Evolutionary conservation across 202 grass and related monocot species (phyloP).

Genomic region (Dendrocalamus latiflorus): DNA sequence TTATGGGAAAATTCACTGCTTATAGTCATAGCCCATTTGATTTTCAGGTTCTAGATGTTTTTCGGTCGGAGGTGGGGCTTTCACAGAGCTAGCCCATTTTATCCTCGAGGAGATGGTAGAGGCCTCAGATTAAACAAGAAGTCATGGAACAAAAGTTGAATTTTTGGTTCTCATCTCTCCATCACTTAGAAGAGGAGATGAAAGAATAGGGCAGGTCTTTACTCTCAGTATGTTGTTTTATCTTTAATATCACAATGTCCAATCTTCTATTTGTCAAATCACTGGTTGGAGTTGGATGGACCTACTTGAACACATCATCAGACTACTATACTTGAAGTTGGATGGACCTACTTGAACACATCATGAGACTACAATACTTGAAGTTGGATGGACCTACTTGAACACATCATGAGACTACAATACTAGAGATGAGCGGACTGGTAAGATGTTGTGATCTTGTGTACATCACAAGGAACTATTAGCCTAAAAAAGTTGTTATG

Average conservation of each 20-base stretch:
- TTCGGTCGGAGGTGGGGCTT: slow-evolving; percentile 49
- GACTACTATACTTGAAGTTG: too few species aligned
- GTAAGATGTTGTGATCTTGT: background rate
- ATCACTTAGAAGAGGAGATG: background rate
- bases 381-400: too few species aligned
- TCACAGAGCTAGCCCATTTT: slow-evolving; percentile 91
- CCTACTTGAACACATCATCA: too few species aligned
- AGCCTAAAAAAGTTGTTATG: background rate
- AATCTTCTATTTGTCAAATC: slow-evolving; percentile 98
- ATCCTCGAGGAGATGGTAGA: slow-evolving; percentile 67
- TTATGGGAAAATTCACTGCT: background rate
- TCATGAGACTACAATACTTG: too few species aligned
- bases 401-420: slow-evolving; percentile 35
- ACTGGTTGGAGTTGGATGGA: too few species aligned
- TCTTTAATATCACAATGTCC: slow-evolving; percentile 47
- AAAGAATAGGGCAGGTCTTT: background rate
- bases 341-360: too few species aligned
- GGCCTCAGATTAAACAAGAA: slow-evolving; percentile 79
- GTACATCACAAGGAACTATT: background rate
- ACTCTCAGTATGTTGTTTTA: background rate
- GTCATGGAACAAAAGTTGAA: slow-evolving; percentile 93
- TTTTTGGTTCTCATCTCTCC: background rate
- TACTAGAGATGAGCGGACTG: background rate
- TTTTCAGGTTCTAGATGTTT: too few species aligned
- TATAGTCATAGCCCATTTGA: too few species aligned